phyloP scores from a whole-genome alignment of 2,329 filamentous ascomycete genomes.

The Aspergillus sp. region DNA sequence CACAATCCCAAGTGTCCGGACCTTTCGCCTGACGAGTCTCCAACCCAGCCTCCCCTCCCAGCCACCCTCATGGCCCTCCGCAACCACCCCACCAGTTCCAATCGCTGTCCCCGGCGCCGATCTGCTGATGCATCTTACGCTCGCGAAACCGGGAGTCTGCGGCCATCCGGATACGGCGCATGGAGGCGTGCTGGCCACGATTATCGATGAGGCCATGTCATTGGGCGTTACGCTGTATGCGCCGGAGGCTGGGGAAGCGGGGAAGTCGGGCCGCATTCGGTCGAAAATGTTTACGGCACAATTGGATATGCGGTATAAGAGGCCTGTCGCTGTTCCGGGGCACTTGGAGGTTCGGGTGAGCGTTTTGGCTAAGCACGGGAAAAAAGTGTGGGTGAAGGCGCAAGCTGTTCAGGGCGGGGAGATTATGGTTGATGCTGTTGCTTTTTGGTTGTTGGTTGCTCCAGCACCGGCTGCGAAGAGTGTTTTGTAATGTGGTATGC shows the following conservation, averaged over 20 bases:
- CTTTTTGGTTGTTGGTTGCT: slow-evolving; percentile 44
- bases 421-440: slow-evolving; percentile 46
- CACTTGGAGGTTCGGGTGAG: slow-evolving; percentile 42
- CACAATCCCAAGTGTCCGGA: slow-evolving; percentile 36
- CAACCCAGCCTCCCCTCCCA: slow-evolving; percentile 21
- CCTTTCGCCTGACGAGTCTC: slow-evolving; percentile 36
- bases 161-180: slow-evolving; percentile 20
- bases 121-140: slow-evolving; percentile 17
- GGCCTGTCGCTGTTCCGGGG: slow-evolving; percentile 42
- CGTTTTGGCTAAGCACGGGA: slow-evolving; percentile 41
- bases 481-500: not conserved
- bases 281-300: slow-evolving; percentile 43
- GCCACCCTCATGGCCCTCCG: slow-evolving; percentile 32
- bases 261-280: slow-evolving; percentile 25
- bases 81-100: slow-evolving; percentile 26
- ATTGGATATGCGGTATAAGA: slow-evolving; percentile 47
- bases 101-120: slow-evolving; percentile 17
- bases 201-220: slow-evolving; percentile 51
- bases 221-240: slow-evolving; percentile 34
- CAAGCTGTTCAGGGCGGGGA: slow-evolving; percentile 45
- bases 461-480: slow-evolving; percentile 4
- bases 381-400: slow-evolving; percentile 48
- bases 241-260: slow-evolving; percentile 14
- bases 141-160: slow-evolving; percentile 17
- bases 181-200: slow-evolving; percentile 21